Evolutionary conservation across 495 filamentous ascomycete species (phyloP), one percentile per base, ranked within the genome.

Genomic region (Hyaloscypha finlandica): DNA sequence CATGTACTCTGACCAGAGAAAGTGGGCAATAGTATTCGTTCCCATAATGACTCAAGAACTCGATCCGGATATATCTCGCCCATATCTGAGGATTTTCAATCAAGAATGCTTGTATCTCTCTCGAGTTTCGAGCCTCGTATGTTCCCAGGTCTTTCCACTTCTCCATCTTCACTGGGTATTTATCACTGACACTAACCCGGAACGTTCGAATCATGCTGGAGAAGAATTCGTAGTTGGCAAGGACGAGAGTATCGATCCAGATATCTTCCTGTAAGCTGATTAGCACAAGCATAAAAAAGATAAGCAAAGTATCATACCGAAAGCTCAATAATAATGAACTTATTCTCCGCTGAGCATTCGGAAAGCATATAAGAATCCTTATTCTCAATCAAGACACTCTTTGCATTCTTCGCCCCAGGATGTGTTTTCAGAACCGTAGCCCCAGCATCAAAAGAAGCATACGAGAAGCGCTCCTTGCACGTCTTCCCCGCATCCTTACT

Each of bases 321-420:
- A 39, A 89, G 76, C 76, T 99, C 94, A 61, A 99, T 85, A 68
- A 97, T 92, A 61, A 98, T 83, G 77, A 96, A 96, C 77, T 98
- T 97, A 78, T 97, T 94, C 73, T 90, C 81, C 32, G 87, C 88
- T 0, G 86, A 86, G 74, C 95, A 99, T 73, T 94, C 90, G 51
- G 97, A 93, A 37, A 97, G 85, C 95, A 99, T 97, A 75, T 99
- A 99, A 73, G 90, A 93, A 79, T 99, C 95, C 80, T 97, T 97
- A 77, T 97, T 97, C 78, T 99, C 95, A 29, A 96, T 86, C 25
- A 99, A 80, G 22, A 99, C 89, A 22, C 93, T 87, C 39, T 91
- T 95, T 22, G 93, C 84, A 57, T 92, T 92, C 75, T 94, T 95
- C 63, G 89, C 89, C 71, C 92, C 85, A 0, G 84, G 81, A 71